phyloP scores from a whole-genome alignment of 2,329 filamentous ascomycete species.

The Fusarium sp. region DNA sequence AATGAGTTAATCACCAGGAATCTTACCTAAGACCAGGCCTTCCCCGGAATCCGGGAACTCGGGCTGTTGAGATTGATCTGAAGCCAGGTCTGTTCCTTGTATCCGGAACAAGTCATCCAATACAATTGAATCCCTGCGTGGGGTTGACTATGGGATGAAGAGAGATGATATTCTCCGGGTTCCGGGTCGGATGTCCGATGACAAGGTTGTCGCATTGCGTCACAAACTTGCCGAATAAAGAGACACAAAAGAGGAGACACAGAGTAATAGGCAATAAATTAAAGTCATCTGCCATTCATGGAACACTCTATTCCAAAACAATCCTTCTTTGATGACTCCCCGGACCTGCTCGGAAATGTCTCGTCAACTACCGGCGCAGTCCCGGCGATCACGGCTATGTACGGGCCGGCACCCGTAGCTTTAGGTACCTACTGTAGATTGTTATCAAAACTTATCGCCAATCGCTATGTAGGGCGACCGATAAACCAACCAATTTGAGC shows the following conservation, averaged over 20 bases:
- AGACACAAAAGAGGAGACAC: not conserved
- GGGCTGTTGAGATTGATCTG: slow-evolving; percentile 5
- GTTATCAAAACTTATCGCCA: slow-evolving; percentile 26
- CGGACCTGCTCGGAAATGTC: slow-evolving; percentile 27
- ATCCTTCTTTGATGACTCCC: not conserved
- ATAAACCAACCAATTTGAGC: slow-evolving; percentile 26
- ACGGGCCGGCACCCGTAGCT: slow-evolving; percentile 33
- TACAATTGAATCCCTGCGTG: slow-evolving; percentile 4
- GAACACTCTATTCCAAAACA: not conserved
- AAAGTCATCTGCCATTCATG: not conserved
- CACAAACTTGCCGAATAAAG: not conserved
- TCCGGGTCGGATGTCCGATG: slow-evolving; percentile 4
- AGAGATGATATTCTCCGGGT: slow-evolving; percentile 16
- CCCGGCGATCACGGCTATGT: slow-evolving; percentile 34
- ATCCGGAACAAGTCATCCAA: slow-evolving; percentile 4
- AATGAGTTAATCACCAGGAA: no score
- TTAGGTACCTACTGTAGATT: not conserved
- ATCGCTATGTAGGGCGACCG: slow-evolving; percentile 1
- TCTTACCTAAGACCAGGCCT: not conserved
- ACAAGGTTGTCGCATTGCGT: not conserved
- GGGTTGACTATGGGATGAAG: slow-evolving; percentile 6
- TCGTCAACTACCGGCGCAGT: slow-evolving; percentile 33
- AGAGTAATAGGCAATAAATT: not conserved
- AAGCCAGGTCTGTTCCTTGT: not conserved
- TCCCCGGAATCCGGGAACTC: slow-evolving; percentile 24